Conservation (phyloP, 768 basidiomycete species). For the Lentinula boryana region DNA sequence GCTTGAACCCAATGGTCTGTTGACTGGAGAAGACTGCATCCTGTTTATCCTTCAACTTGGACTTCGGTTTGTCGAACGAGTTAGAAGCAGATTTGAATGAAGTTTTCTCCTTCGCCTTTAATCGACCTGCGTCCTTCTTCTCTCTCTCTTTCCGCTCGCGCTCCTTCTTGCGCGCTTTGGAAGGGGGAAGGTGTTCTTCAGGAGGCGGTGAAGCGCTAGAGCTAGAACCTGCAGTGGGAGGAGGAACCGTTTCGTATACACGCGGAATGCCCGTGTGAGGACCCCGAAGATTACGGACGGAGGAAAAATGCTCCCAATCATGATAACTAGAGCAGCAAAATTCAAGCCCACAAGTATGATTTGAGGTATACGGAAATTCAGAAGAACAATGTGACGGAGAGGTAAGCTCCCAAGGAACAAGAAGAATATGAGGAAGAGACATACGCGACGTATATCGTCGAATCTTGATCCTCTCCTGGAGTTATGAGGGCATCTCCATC, state of each 20-base stretch:
- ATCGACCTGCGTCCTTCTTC: conserved; percentile 17
- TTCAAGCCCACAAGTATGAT: not conserved
- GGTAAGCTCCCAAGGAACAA: conserved; percentile 4
- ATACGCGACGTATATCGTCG: conserved; percentile 80
- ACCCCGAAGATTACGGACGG: conserved; percentile 82
- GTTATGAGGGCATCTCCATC: conserved; percentile 12
- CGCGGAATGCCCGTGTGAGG: conserved; percentile 74
- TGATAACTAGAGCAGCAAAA: conserved; percentile 54
- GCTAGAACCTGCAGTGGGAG: conserved; percentile 23
- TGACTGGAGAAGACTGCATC: not conserved
- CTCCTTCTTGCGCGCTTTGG: conserved; percentile 21
- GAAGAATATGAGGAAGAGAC: conserved; percentile 26
- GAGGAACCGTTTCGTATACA: conserved; percentile 44
- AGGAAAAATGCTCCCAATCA: conserved; percentile 94
- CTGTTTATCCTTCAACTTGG: not conserved
- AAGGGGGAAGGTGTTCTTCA: conserved; percentile 23
- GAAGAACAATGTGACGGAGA: conserved; percentile 1
- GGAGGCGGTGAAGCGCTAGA: conserved; percentile 20
- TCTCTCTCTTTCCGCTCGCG: conserved; percentile 20
- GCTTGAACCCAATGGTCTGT: conserved; percentile 2
- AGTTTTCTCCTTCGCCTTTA: conserved; percentile 11
- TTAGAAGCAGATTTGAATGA: conserved; percentile 6
- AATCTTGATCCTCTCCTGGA: conserved; percentile 14
- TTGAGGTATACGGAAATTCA: not conserved
- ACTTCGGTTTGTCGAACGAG: conserved; percentile 7